phyloP scores from a whole-genome alignment of 1,284 basidiomycete genomes.

The Paramarasmius palmivorus region DNA sequence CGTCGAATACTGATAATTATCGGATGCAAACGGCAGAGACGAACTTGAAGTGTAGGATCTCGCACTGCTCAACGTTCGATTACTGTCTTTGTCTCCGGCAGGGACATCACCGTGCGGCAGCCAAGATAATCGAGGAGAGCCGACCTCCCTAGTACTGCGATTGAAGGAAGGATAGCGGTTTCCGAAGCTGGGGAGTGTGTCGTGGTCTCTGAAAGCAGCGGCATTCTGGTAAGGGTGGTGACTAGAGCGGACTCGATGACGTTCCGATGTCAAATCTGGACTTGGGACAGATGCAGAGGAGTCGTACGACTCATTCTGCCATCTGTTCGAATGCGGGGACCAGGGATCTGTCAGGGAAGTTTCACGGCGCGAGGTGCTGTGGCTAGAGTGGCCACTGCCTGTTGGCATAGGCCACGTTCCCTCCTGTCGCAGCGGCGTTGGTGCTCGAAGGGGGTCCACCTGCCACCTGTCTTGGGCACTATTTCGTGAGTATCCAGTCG shows the following conservation, averaged over 20 bases:
- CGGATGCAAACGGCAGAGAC: conserved; percentile 19
- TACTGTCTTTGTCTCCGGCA: conserved; percentile 26
- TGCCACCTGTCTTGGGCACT: conserved; percentile 11
- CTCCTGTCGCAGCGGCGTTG: conserved; percentile 12
- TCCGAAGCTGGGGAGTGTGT: conserved; percentile 2
- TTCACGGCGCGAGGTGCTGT: conserved; percentile 30
- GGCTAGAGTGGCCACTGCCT: conserved; percentile 22
- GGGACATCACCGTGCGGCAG: conserved; percentile 25
- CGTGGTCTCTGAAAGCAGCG: conserved; percentile 17
- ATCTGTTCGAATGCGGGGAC: conserved; percentile 34
- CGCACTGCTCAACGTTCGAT: not conserved
- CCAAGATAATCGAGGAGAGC: conserved; percentile 20
- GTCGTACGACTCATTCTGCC: conserved; percentile 34
- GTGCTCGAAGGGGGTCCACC: conserved; percentile 19
- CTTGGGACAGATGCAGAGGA: conserved; percentile 21
- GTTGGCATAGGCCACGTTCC: conserved; percentile 20
- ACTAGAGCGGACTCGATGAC: conserved; percentile 35
- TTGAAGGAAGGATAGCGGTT: conserved; percentile 4
- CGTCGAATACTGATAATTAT: not conserved
- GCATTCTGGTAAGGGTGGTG: conserved; percentile 32
- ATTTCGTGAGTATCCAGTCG: conserved; percentile 16
- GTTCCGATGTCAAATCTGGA: conserved; percentile 33
- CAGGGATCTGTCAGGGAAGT: conserved; percentile 34
- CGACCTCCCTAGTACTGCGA: conserved; percentile 12
- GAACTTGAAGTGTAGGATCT: conserved; percentile 36